Evolutionary conservation across 2,329 filamentous ascomycete genomes (phyloP), one percentile per base, ranked within the genome.

Genomic region (Microdochium trichocladiopsis): DNA sequence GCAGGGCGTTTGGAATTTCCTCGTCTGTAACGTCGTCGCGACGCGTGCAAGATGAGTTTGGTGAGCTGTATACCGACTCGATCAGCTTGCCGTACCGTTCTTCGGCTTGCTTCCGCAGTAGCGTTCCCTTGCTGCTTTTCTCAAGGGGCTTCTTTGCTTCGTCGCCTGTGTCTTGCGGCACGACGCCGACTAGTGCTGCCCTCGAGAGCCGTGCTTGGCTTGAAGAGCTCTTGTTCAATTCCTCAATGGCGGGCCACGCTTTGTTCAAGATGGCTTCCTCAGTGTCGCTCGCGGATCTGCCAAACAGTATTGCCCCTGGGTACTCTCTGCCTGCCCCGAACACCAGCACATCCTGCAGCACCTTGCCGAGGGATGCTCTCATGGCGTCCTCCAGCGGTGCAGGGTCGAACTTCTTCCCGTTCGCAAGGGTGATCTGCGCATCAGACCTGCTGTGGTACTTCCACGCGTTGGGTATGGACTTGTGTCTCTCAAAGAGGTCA

Each of bases 361-460:
- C 25, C 2, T 63, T 57, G 11, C 25, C n/a, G 6, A 63, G 62
- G 0, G 72, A 74, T 1, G 73, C 69, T 1, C 73, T 64, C 4
- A 87, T 73, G 0, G 70, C 72, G 2, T 73, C 76, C 62, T 88
- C 84, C 2, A 87, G 62, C 0, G 79, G 78, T 2, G 78, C 76
- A 1, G 84, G 83, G 57, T 87, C 82, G 54, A 87, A 86, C 57
- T 87, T 88, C 69, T 87, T 86, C 2, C 84, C 84, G 6, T 83
- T 87, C 10, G 80, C 69, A 3, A 88, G 71, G 0, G 79, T 80
- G 33, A 87, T 73, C 50, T 82, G 82, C 2, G 79, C 75, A 57
- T 88, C 85, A 1, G 76, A 75, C 37, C 84, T 71, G 1, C 78
- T 81, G 51, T 84, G 74, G 58, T 86, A 86, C 31, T 75, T 73